Evolutionary conservation across 2,329 filamentous ascomycete species (phyloP).

Genomic region (Xylaria sp.): DNA sequence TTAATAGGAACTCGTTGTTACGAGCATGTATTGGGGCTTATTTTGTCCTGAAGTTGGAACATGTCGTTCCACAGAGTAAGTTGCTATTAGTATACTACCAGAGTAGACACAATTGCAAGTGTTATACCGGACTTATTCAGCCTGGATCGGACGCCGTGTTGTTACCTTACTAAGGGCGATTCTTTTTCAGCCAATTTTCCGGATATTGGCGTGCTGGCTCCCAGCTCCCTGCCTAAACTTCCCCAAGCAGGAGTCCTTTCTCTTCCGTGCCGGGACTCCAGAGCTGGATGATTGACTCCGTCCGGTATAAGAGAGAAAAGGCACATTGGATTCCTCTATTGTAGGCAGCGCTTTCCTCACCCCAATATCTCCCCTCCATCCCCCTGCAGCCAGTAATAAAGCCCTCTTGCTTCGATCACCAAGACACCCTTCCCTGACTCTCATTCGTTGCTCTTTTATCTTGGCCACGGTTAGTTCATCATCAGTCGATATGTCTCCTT

Average conservation of each 20-base stretch:
- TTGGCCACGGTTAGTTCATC: conserved; percentile 21
- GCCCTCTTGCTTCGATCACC: not conserved
- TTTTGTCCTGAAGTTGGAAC: not conserved
- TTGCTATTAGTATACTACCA: not conserved
- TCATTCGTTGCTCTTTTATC: not conserved
- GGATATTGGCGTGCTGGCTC: conserved; percentile 15
- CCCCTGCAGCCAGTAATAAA: conserved; percentile 2
- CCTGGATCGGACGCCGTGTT: not conserved
- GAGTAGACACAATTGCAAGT: not conserved
- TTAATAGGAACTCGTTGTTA: not conserved
- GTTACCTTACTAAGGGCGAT: not conserved
- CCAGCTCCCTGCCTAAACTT: conserved; percentile 20
- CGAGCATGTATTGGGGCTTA: not conserved
- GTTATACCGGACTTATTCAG: not conserved
- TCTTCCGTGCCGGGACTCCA: conserved; percentile 29
- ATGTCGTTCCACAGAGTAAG: not conserved
- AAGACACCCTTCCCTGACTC: not conserved
- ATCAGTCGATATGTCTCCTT: conserved; percentile 47
- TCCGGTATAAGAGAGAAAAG: conserved; percentile 37
- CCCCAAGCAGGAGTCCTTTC: conserved; percentile 32
- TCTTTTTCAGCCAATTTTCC: conserved; percentile 12
- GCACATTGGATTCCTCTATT: not conserved
- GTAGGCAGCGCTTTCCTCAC: not conserved
- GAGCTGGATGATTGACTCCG: not conserved
- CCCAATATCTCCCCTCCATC: not conserved